phyloP scores from a whole-genome alignment of 1,284 basidiomycete species.

The Leccinum fallax region DNA sequence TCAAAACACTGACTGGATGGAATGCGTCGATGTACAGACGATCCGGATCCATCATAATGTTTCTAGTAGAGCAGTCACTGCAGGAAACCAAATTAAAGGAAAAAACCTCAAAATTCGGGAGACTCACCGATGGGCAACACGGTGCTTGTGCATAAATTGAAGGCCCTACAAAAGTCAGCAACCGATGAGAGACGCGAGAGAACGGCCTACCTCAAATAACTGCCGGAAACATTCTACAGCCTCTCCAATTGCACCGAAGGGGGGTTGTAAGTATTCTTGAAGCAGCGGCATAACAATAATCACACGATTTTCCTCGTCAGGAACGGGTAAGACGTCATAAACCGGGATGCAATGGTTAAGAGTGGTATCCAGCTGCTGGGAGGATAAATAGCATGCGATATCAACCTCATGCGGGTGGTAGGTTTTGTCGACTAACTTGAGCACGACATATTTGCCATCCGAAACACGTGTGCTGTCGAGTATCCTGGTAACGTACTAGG shows the following conservation, averaged over 20 bases:
- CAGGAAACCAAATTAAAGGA: neutral
- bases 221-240: constrained; percentile 37
- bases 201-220: constrained; percentile 38
- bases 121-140: constrained; percentile 23
- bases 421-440: constrained; percentile 33
- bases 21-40: constrained; percentile 30
- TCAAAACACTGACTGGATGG: constrained; percentile 23
- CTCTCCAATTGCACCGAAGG: constrained; percentile 38
- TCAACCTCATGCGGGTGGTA: constrained; percentile 30
- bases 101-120: accelerated
- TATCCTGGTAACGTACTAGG: neutral
- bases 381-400: constrained; percentile 27
- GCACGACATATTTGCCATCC: constrained; percentile 31
- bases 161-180: constrained; percentile 18
- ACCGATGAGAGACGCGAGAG: too few relatives aligned
- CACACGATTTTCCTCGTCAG: constrained; percentile 10
- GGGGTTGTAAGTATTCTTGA: constrained; percentile 19
- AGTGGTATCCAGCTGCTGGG: constrained; percentile 12
- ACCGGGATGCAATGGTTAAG: constrained; percentile 41
- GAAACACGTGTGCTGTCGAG: constrained; percentile 26
- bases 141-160: constrained; percentile 25
- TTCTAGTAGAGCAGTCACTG: constrained; percentile 27
- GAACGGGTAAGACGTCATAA: constrained; percentile 29
- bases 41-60: constrained; percentile 41
- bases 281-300: constrained; percentile 40